These are phyloP conservation scores for Grosmannia penicillata DNA, from an alignment of 2,329 filamentous ascomycete genomes.

Conservation along the genomic window DNA sequence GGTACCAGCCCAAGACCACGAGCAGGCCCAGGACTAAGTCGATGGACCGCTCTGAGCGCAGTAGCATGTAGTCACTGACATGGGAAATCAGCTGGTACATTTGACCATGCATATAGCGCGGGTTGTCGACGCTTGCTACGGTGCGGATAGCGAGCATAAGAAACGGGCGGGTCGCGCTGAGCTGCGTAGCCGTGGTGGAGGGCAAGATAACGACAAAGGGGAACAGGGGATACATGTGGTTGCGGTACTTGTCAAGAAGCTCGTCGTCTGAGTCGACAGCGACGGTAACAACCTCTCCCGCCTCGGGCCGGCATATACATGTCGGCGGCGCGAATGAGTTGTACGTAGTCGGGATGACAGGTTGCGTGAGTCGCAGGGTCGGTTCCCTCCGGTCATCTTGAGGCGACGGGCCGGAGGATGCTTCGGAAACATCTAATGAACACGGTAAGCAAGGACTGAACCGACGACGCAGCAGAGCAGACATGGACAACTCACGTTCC, in stretches of 20 bases:
- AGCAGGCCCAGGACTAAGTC: conserved; percentile 34
- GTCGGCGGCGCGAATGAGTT: conserved; percentile 29
- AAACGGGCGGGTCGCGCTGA: conserved; percentile 28
- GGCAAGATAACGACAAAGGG: conserved; percentile 32
- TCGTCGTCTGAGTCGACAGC: conserved; percentile 30
- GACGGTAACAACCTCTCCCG: conserved; percentile 21
- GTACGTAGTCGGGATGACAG: conserved; percentile 16
- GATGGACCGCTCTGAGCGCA: conserved; percentile 32
- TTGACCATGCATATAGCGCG: conserved; percentile 32
- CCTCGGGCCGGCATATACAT: conserved; percentile 31
- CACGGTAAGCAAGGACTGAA: too few relatives aligned
- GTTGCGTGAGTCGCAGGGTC: not conserved
- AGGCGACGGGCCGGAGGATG: not conserved
- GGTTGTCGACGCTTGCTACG: conserved; percentile 31
- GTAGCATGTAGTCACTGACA: conserved; percentile 31
- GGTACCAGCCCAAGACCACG: conserved; percentile 34
- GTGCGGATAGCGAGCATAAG: conserved; percentile 34
- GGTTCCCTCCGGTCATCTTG: not conserved
- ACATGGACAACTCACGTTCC: too few relatives aligned
- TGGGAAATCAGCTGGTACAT: conserved; percentile 31
- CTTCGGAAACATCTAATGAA: not conserved
- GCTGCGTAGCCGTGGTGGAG: conserved; percentile 18
- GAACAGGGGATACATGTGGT: conserved; percentile 25
- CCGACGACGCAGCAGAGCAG: too few relatives aligned
- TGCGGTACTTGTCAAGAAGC: conserved; percentile 28